Evolutionary conservation across 768 basidiomycete genomes (phyloP), one percentile per base, ranked within the genome.

Genomic region (Tulasnella sp.): DNA sequence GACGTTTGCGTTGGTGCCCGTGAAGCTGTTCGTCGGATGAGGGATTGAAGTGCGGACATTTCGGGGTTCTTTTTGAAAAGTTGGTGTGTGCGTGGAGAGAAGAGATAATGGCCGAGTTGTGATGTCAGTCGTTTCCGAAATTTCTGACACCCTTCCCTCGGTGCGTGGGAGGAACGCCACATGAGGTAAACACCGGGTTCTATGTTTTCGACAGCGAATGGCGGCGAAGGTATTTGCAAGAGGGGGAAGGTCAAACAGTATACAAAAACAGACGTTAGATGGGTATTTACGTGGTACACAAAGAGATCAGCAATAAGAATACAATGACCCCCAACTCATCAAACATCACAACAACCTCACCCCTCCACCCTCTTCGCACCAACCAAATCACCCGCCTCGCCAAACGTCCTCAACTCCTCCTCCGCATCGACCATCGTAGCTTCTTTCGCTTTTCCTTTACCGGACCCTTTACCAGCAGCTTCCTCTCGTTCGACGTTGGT

Each of bases 401-500:
- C 58, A 12, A 64, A 64, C 25, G 58, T 29, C 12, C 58, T 64
- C 58, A 64, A 14, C 14, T 64, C 58, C 29, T 64, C 58, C 29
- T 64, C 58, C 3, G 58, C 58, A 15, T 31, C 58, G 9, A 25
- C 6, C 58, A 64, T 64, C 25, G n/a, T 64, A 0, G 31, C 58
- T 31, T 64, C 58, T 64, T 64, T 64, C 58, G 25, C n/a, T n/a
- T 64, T 64, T 19, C 58, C 58, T 34, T 64, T 64, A 12, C 58
- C 58, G 5, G 45, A 49, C 45, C 45, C 45, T 49, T 49, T 49
- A 14, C 42, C 42, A 14, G 42, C 4, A 2, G n/a, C 54, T 2
- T 25, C 29, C 15, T 70, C 37, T 5, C 73, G 81, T 68, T 80
- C 75, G 64, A 91, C 78, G 9, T 91, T 81, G 81, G 89, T 88